Base-by-base conservation (phyloP, 139 green algal species). In the Chlorella sorokiniana region DNA sequence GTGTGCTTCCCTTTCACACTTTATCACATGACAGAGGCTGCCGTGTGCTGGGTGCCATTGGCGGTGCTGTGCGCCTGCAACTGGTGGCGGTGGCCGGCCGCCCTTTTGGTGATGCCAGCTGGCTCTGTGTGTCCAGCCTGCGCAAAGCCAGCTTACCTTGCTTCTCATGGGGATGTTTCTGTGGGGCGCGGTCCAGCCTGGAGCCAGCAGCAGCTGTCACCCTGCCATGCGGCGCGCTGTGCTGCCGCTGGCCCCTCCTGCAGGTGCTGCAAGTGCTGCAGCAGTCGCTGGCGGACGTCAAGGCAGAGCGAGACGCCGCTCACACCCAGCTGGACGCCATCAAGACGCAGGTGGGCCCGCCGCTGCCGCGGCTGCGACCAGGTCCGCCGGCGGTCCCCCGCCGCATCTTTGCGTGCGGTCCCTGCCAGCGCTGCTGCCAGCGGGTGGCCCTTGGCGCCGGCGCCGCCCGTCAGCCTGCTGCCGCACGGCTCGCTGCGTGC, bases 231-330 rank as follows among this genome's bases (percentile, higher is more conserved):
- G 11, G 48, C 48, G 56, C 56, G 56, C 56, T 65, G 48, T 59
- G 48, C 18, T 65, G 56, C 56, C 56, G 56, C n/a, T 16, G 0
- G 29, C 11, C 68, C 27, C 25, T 4, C 42, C 22, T 37, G 9
- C 72, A 79, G 72, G 51, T 67, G 48, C 72, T 79, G 33, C 33
- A 35, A 1, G 51, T 44, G 35, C 51, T 79, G 35, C 33, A 45
- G 6, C 18, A 68, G 6, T 59, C 72, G 27, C 51, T 79, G 52
- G 31, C n/a, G 42, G 69, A 76, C 18, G 44, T 51, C 18, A 29
- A 62, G 11, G 27, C 69, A 3, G 69, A 76, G 29, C 42, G 69
- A 18, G 69, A 76, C 27, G 69, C 42, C 25, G 44, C 69, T 18
- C 41, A 9, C 69, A 62, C 48, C 6, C 25, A 76, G 29, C 29